Conservation (phyloP, 257 asterid genomes). For the Nicotiana sylvestris region DNA sequence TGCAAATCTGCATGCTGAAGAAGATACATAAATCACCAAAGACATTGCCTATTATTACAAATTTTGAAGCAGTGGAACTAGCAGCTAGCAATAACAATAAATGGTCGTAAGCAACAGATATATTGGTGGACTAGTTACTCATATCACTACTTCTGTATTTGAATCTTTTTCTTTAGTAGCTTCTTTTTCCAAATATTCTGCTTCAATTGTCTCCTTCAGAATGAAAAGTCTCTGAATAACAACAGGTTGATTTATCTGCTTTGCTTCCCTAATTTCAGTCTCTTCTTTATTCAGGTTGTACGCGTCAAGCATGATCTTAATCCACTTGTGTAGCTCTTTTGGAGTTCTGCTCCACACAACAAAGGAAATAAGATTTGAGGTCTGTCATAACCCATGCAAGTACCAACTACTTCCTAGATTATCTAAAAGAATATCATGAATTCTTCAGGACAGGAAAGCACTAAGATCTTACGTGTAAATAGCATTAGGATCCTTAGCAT, state of each 20-base stretch:
- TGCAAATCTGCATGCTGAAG: neutral
- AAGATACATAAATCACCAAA: neutral
- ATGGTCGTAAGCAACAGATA: neutral
- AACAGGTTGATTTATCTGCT: constrained; percentile 66
- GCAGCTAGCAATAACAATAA: neutral
- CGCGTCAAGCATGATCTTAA: constrained; percentile 86
- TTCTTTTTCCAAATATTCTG: constrained; percentile 67
- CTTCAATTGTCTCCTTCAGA: constrained; percentile 79
- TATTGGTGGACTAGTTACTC: neutral
- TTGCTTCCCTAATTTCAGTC: constrained; percentile 84
- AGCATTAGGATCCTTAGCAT: constrained; percentile 59
- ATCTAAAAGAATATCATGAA: neutral
- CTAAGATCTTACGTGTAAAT: constrained; percentile 58
- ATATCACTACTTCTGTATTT: constrained; percentile 23
- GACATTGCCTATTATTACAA: neutral
- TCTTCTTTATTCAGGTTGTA: constrained; percentile 79
- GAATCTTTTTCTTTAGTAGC: constrained; percentile 26
- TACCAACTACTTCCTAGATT: neutral
- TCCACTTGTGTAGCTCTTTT: constrained; percentile 92
- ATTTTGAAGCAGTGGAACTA: neutral
- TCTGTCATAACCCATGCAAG: neutral
- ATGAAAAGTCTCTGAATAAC: constrained; percentile 88
- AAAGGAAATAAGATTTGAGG: neutral
- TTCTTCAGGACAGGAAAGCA: neutral
- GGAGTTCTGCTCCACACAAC: constrained; percentile 58